These are phyloP conservation scores for Auriscalpium vulgare DNA, from an alignment of 768 basidiomycete genomes.

Conservation along the genomic window DNA sequence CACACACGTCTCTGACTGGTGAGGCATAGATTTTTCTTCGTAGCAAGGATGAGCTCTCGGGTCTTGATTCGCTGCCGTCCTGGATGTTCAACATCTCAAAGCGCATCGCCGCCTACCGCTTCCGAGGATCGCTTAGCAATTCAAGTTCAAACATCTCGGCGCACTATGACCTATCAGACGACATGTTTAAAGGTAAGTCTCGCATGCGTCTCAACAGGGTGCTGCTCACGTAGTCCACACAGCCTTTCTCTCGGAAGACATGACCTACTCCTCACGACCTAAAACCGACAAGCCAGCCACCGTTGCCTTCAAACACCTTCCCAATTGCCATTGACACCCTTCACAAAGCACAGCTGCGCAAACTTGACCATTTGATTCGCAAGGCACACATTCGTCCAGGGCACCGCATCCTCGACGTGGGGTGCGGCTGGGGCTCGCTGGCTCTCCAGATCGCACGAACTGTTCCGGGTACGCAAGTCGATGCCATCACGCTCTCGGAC, in stretches of 20 bases:
- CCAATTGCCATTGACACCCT: slow-evolving; percentile 14
- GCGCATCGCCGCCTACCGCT: slow-evolving; percentile 4
- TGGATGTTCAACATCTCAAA: slow-evolving; percentile 5
- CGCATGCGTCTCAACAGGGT: neutral
- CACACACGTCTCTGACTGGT: neutral
- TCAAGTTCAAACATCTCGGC: slow-evolving; percentile 23
- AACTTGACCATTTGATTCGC: slow-evolving; percentile 33
- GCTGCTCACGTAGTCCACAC: neutral
- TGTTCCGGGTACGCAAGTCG: slow-evolving; percentile 24
- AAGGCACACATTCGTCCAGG: slow-evolving; percentile 35
- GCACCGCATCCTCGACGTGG: slow-evolving; percentile 40
- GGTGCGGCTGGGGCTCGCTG: slow-evolving; percentile 41
- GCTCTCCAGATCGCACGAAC: slow-evolving; percentile 25
- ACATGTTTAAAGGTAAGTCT: slow-evolving; percentile 25
- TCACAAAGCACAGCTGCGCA: slow-evolving; percentile 32
- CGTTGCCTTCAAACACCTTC: neutral
- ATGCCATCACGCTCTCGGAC: slow-evolving; percentile 39
- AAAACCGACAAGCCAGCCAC: slow-evolving; percentile 17
- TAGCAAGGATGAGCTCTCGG: slow-evolving; percentile 6
- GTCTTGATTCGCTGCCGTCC: slow-evolving; percentile 10
- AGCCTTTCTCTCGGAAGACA: slow-evolving; percentile 29
- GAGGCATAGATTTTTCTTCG: slow-evolving; percentile 2
- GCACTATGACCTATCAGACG: slow-evolving; percentile 34
- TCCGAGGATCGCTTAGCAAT: slow-evolving; percentile 10
- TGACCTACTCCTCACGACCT: slow-evolving; percentile 34